These are phyloP conservation scores for Cenchrus americanus DNA, from an alignment of 176 grass and related monocot genomes.

Conservation along the genomic window DNA sequence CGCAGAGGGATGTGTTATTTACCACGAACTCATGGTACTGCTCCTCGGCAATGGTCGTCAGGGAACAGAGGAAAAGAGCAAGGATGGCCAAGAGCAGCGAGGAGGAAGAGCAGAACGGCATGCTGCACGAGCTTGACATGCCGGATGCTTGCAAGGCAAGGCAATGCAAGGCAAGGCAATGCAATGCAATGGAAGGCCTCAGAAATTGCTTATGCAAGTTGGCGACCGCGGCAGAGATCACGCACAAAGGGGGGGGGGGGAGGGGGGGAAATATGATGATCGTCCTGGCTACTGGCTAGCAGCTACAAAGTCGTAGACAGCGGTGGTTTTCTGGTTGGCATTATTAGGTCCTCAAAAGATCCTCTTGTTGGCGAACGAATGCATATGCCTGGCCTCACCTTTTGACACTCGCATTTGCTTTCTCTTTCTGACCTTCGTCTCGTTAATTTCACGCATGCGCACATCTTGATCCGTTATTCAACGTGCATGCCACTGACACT, in stretches of 20 bases:
- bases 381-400: neutral
- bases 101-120: neutral
- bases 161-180: neutral
- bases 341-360: slow-evolving; percentile 43
- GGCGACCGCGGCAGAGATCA: neutral
- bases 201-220: neutral
- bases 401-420: neutral
- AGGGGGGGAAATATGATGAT: neutral
- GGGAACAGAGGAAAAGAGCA: neutral
- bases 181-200: neutral
- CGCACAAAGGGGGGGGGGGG: neutral
- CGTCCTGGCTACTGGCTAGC: neutral
- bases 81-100: neutral
- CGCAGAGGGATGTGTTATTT: neutral
- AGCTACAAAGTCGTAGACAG: neutral
- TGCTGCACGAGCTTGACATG: slow-evolving; percentile 19
- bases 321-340: slow-evolving; percentile 38
- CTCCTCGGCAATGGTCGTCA: slow-evolving; percentile 43
- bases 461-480: neutral
- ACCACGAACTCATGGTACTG: slow-evolving; percentile 85
- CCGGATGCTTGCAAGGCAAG: no score
- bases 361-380: neutral
- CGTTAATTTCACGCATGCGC: neutral
- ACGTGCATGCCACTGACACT: neutral
- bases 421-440: neutral